Percentiles rank a stretch among this genome's conserved stretches.
These are phyloP conservation scores for Hanseniaspora meyeri DNA, from an alignment of 805 yeast genomes.

Conservation along the genomic window DNA sequence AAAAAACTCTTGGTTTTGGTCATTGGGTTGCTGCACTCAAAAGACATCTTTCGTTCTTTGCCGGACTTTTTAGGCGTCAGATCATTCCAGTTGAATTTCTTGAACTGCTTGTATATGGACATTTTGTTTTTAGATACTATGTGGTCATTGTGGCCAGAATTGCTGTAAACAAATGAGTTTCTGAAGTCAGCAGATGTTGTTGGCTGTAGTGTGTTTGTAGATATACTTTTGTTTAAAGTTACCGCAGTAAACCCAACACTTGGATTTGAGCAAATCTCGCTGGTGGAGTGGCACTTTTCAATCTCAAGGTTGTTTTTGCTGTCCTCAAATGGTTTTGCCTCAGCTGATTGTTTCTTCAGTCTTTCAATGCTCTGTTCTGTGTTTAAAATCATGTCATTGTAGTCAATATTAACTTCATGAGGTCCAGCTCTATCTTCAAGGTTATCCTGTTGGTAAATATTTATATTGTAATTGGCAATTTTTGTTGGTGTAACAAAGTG, in stretches of 20 bases:
- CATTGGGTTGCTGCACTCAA: neutral
- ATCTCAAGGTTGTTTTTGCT: neutral
- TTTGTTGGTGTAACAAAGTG: conserved; percentile 9
- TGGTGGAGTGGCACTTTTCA: neutral
- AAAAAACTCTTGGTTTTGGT: neutral
- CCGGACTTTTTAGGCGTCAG: neutral
- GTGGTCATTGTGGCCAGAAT: neutral
- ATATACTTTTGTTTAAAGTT: neutral
- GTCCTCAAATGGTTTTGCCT: neutral
- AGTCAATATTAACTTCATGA: neutral
- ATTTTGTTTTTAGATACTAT: neutral
- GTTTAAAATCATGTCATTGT: neutral
- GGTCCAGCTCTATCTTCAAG: neutral
- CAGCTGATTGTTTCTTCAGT: neutral
- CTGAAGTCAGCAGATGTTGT: neutral
- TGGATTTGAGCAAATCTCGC: neutral
- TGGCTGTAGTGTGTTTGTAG: neutral
- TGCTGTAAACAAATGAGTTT: neutral
- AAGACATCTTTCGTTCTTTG: neutral
- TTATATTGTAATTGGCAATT: neutral
- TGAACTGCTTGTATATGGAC: conserved; percentile 11
- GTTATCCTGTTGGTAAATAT: neutral
- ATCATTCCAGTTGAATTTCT: conserved; percentile 9
- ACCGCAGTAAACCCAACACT: neutral
- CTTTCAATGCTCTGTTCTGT: too few species aligned